Base-by-base conservation (phyloP, 352 stramenopile genomes). In the Phytophthora hibernalis region DNA sequence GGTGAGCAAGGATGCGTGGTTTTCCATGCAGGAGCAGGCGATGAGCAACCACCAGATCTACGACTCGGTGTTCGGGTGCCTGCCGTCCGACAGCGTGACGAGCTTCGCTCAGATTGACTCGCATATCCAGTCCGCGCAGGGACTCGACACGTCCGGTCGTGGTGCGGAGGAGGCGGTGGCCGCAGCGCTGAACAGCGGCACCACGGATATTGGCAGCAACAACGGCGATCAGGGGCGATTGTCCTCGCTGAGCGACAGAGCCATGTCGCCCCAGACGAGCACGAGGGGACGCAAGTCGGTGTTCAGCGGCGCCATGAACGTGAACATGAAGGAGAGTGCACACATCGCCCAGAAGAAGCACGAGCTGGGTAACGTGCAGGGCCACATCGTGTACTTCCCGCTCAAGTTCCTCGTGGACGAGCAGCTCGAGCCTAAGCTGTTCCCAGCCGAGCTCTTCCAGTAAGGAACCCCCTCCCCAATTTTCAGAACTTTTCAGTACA, bases 381-480 rank as follows among this genome's bases (percentile, higher is more conserved):
- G 88, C 53, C 85, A 96, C 62, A 87, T 94, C 52, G 86, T 94
- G 53, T 94, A 96, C 72, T 96, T 96, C 63, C 88, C 88, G 16
- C 80, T 96, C 52, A 90, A 92, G 64, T 96, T 96, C 54, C 74
- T 96, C 20, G 70, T 76, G 52, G 83, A 91, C 51, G 88, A 95
- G 67, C 65, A 81, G 54, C 69, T 96, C n/a, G 80, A 91, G 66
- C 88, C 88, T n/a, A 90, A 90, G 70, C 68, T 93, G 11, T 82
- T 90, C 45, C 88, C 88, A 0, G 75, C 86, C 26, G 80, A 93
- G 31, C 72, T 96, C n/a, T 93, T 94, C 67, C 87, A 96, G 77
- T 96, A 74, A 54, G 21, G 20, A 53, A 13, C 21, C 24, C 1
- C 22, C 22, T 38, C 33, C 12, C 28, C 20, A 13, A 28, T 1